Percentiles rank a stretch among this genome's conserved stretches.
Conservation (phyloP, 2,329 filamentous ascomycete species). For the Ascochyta viciae-villosae region DNA sequence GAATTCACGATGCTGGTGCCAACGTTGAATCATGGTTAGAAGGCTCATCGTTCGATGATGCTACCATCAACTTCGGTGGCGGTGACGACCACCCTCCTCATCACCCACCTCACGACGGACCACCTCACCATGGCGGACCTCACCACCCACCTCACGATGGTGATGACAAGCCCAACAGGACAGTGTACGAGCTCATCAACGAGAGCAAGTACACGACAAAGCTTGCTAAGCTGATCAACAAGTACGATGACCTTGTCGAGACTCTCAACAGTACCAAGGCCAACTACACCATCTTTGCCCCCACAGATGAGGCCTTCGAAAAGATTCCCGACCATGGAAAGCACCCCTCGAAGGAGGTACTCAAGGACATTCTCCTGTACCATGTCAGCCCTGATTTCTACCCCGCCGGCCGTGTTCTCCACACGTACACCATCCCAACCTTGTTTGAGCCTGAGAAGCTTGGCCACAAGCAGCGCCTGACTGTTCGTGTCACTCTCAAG, state of each 20-base stretch:
- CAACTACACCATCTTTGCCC: slow-evolving; percentile 84
- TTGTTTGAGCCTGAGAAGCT: slow-evolving; percentile 66
- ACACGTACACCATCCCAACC: slow-evolving; percentile 77
- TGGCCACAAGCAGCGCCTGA: slow-evolving; percentile 70
- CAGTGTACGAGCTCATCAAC: slow-evolving; percentile 82
- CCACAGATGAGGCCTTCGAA: slow-evolving; percentile 77
- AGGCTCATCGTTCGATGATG: slow-evolving; percentile 43
- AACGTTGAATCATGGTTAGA: slow-evolving; percentile 59
- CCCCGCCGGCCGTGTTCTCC: slow-evolving; percentile 69
- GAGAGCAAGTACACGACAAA: slow-evolving; percentile 77
- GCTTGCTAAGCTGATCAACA: slow-evolving; percentile 76
- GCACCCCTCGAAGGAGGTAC: slow-evolving; percentile 72
- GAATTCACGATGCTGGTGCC: slow-evolving; percentile 53
- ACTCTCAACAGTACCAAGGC: slow-evolving; percentile 75
- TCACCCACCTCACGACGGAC: slow-evolving; percentile 21
- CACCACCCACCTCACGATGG: slow-evolving; percentile 50
- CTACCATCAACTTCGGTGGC: slow-evolving; percentile 46
- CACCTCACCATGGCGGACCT: slow-evolving; percentile 33
- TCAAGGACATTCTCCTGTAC: slow-evolving; percentile 75
- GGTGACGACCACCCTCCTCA: slow-evolving; percentile 42
- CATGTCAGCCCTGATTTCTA: slow-evolving; percentile 75
- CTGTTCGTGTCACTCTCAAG: slow-evolving; percentile 67
- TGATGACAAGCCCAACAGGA: slow-evolving; percentile 64
- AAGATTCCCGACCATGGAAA: slow-evolving; percentile 62
- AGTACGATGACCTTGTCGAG: slow-evolving; percentile 74